A percentile compares a stretch with the other conserved stretches of the same genome.
Evolutionary conservation across 352 stramenopile species (phyloP).

Genomic region (Phytopythium aichiense): DNA sequence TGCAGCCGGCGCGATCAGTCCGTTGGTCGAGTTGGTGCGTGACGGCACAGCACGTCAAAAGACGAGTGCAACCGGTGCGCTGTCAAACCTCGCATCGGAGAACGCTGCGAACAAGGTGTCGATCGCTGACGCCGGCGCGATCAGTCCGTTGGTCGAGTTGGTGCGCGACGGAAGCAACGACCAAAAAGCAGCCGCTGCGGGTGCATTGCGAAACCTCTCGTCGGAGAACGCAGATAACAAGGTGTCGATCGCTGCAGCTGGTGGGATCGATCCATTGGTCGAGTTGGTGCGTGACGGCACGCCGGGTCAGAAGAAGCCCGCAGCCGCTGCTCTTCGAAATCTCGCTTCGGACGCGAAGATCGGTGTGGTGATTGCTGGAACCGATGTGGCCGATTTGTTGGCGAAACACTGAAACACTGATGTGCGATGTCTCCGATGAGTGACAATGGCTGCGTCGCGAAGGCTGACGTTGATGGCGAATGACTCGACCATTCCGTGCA

Average conservation of each 20-base stretch:
- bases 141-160: background rate
- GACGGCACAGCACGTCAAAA: background rate
- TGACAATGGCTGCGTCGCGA: too few relatives aligned
- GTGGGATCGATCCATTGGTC: background rate
- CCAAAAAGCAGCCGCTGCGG: background rate
- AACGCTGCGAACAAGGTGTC: background rate
- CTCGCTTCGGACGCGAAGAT: background rate
- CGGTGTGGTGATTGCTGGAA: background rate
- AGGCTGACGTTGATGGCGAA: too few relatives aligned
- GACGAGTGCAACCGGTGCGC: background rate
- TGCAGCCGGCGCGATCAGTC: background rate
- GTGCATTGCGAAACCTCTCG: background rate
- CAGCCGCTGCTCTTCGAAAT: background rate
- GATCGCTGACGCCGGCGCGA: background rate
- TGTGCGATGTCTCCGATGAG: too few relatives aligned
- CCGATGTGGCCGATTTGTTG: background rate
- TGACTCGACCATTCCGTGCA: too few relatives aligned
- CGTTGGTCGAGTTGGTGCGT: background rate
- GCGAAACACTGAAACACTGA: background rate
- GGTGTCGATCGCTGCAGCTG: background rate
- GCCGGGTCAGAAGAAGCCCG: background rate
- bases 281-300: background rate
- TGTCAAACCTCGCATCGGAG: too few relatives aligned
- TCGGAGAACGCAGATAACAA: background rate
- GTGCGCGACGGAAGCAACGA: background rate